Base-by-base conservation (phyloP, 2,329 filamentous ascomycete genomes). In the Tolypocladium capitatum region DNA sequence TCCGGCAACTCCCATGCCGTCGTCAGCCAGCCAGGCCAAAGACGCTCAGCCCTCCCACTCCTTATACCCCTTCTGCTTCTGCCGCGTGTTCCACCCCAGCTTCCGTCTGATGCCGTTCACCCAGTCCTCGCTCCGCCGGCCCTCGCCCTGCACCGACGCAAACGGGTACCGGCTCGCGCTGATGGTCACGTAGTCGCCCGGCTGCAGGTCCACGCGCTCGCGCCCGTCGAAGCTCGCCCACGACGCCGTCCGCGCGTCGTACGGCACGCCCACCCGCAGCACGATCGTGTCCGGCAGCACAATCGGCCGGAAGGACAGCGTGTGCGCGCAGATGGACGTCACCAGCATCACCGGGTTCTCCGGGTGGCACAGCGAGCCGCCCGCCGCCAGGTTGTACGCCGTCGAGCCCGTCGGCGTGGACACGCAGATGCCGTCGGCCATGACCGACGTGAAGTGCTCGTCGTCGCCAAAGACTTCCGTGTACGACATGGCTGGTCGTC, bases 151-250 rank as follows among this genome's bases (percentile, higher is more conserved):
- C 11, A 91, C 85, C 48, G 78, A 81, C 0, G 86, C 85, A 64
- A 91, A 92, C 0, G 86, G 86, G 59, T 84, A 91, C 36, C 86
- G 69, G 54, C 82, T 86, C 2, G 86, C 86, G 55, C 83, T 87
- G 51, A 92, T 84, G 2, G 86, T 91, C 5, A 91, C 85, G 61
- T 92, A 92, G 65, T 92, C 86, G 16, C 86, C 86, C 0, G 85
- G 83, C 44, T 69, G 64, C 34, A 92, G 72, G 68, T 92, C 86
- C n/a, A 86, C 68, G 68, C 89, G 80, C 70, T 96, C 88, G 51
- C 89, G 78, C 2, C 92, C 92, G 65, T 98, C 92, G 62, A 98
- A 98, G 64, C 88, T 94, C n/a, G 90, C 92, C 91, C 92, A 98
- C 36, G 85, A 90, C 56, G 81, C 84, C 5, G 88, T 89, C 45